A percentile compares a stretch with the other conserved stretches of the same genome.
These are phyloP conservation scores for Chytriomyces confervae DNA, from an alignment of 192 early-diverging fungal genomes.

Conservation along the genomic window DNA sequence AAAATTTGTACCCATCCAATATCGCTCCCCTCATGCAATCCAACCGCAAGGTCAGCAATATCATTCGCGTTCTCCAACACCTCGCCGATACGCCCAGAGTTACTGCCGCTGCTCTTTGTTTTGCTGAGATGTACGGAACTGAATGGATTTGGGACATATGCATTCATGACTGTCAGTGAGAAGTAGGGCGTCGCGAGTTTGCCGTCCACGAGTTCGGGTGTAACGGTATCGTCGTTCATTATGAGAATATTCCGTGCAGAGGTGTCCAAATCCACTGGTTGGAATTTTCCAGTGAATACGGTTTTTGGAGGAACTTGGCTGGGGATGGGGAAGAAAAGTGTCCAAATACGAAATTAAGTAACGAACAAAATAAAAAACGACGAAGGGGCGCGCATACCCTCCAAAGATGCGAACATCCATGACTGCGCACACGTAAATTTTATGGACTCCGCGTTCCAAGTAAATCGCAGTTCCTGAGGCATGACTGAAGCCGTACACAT, in stretches of 20 bases:
- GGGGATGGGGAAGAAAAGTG: conserved; percentile 20
- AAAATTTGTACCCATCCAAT: conserved; percentile 50
- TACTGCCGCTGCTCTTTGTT: too few species aligned
- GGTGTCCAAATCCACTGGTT: conserved; percentile 10
- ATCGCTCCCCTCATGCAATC: conserved; percentile 10
- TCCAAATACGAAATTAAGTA: not conserved
- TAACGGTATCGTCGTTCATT: conserved; percentile 46
- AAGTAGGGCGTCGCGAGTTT: conserved; percentile 47
- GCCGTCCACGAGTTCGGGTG: conserved; percentile 51
- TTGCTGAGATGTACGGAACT: not conserved
- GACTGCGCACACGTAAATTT: conserved; percentile 59
- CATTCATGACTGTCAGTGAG: conserved; percentile 56
- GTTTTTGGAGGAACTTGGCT: conserved; percentile 48
- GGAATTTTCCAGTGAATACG: conserved; percentile 40
- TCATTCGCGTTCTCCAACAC: conserved; percentile 9
- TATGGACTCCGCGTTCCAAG: conserved; percentile 59
- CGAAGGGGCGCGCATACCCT: conserved; percentile 35
- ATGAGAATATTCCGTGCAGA: conserved; percentile 36
- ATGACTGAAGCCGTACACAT: conserved; percentile 67
- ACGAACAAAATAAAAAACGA: not conserved
- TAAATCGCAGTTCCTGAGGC: conserved; percentile 43
- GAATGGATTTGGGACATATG: conserved; percentile 33
- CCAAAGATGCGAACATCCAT: conserved; percentile 78
- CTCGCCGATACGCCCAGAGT: not conserved
- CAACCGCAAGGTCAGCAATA: conserved; percentile 7